Evolutionary conservation across 371 early-diverging fungal genomes (phyloP).

Genomic region (Syncephalastrum contaminatum): DNA sequence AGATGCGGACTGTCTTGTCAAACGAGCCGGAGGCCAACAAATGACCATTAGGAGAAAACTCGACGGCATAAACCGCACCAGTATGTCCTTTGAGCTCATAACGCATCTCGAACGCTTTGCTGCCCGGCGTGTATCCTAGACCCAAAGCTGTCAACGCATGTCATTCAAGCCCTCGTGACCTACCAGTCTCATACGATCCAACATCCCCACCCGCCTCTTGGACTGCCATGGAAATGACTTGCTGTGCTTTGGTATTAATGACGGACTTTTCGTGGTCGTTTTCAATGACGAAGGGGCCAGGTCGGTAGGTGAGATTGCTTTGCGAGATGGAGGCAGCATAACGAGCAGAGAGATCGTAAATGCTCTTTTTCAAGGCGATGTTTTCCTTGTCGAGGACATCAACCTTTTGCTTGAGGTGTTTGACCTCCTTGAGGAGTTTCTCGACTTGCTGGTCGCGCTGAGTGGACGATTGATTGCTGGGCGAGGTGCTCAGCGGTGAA

Average conservation of each 20-base stretch:
- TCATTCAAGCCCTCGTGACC: background rate
- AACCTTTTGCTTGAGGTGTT: constrained; percentile 74
- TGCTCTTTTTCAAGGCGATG: constrained; percentile 76
- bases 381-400: constrained; percentile 84
- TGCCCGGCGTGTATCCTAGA: constrained; percentile 36
- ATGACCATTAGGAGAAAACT: constrained; percentile 80
- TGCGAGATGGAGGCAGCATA: constrained; percentile 63
- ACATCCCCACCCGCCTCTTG: constrained; percentile 47
- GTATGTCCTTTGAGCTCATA: constrained; percentile 71
- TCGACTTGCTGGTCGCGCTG: constrained; percentile 54
- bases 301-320: constrained; percentile 33
- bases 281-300: constrained; percentile 48
- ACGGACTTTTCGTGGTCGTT: constrained; percentile 19
- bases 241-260: constrained; percentile 29
- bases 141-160: background rate
- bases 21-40: constrained; percentile 86
- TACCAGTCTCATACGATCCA: constrained; percentile 37
- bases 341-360: constrained; percentile 78
- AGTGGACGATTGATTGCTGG: too few relatives aligned
- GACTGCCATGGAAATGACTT: constrained; percentile 48
- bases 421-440: constrained; percentile 68
- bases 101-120: constrained; percentile 50
- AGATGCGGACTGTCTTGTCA: constrained; percentile 88
- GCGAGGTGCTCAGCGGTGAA: too few relatives aligned
- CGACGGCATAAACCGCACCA: constrained; percentile 84